Base-by-base conservation (phyloP, 768 basidiomycete genomes). In the Boletus edulis region DNA sequence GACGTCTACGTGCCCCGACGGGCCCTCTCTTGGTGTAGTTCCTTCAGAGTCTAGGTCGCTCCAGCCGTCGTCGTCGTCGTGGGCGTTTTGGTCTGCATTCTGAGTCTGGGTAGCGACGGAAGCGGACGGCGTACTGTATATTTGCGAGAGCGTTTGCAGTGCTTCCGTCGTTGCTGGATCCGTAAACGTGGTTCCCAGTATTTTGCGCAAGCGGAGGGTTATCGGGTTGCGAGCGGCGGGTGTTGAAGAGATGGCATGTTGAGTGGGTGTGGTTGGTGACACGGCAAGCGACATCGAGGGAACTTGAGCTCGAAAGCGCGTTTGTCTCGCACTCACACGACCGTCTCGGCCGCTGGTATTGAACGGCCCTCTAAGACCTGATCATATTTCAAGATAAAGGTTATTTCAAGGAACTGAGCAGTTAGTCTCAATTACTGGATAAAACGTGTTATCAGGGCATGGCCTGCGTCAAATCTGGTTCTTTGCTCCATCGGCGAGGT, bases 201-300 rank as follows among this genome's bases (percentile, higher is more conserved):
- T 87, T 72, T 97, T 97, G 72, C 93, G 94, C n/a, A 96, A 75
- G 12, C 94, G 80, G 1, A 89, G 73, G n/a, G 92, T 84, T 39
- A 95, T 80, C 3, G 94, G 93, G 62, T 89, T 90, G 56, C 83
- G 79, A 45, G 65, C 22, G 18, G 27, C 9, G 39, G 15, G 12
- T 49, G 39, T 31, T 24, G 24, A 24, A 24, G 24, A 24, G 24
- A 24, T 24, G 24, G 24, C 24, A 24, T 24, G 24, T 24, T 24
- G 24, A 24, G 24, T 24, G 29, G 22, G 22, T 24, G 22, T 24
- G 22, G 22, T 24, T 24, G 44, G 29, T n/a, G 44, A 40, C 20
- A 20, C 40, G 12, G 20, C 18, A 20, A 40, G 39, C 18, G 39
- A 40, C 39, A 40, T 40, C 18, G 39, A 24, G 22, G 22, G 22